Conservation (phyloP, 768 basidiomycete species). For the Rhodotorula taiwanensis region DNA sequence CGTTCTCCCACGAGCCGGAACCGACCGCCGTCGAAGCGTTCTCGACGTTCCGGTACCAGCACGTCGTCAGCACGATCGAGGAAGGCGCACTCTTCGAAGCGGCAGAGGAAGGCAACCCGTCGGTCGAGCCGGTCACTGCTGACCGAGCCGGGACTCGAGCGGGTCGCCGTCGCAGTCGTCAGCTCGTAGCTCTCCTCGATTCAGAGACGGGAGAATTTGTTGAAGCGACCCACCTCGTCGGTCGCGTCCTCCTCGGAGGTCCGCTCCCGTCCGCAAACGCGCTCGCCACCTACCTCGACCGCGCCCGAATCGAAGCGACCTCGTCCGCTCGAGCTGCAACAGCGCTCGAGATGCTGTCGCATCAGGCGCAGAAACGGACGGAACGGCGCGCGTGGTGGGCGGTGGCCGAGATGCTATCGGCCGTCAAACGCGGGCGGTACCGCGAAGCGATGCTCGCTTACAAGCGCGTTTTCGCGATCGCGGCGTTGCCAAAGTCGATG, state of each 20-base stretch:
- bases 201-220: neutral
- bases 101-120: neutral
- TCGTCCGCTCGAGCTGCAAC: too few species aligned
- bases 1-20: neutral
- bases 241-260: neutral
- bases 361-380: neutral
- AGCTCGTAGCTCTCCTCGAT: neutral
- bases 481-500: neutral
- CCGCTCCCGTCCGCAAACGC: slow-evolving; percentile 4
- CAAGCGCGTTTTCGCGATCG: neutral
- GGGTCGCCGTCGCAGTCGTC: neutral
- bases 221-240: neutral
- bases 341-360: neutral
- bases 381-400: neutral
- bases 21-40: slow-evolving; percentile 19
- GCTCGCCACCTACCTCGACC: neutral
- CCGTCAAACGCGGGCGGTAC: neutral
- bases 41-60: slow-evolving; percentile 14
- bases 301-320: neutral
- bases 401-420: neutral
- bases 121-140: neutral
- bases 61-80: slow-evolving; percentile 11
- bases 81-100: slow-evolving; percentile 3
- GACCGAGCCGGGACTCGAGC: neutral
- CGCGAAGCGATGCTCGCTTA: neutral